phyloP scores from a whole-genome alignment of 106 monocot genomes.

The Apostasia ramifera region DNA sequence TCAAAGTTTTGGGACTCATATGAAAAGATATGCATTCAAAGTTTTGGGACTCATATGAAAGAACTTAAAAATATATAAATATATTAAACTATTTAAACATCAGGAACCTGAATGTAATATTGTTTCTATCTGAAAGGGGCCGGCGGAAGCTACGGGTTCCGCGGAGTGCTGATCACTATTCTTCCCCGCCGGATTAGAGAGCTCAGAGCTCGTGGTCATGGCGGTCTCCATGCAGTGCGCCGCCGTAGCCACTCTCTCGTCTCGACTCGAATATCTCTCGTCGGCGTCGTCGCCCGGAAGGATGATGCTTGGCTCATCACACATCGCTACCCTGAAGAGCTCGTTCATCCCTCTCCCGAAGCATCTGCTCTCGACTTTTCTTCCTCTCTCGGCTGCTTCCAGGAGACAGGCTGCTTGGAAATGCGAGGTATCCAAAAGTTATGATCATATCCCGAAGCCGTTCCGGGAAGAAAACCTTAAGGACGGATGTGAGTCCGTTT shows the following conservation, averaged over 20 bases:
- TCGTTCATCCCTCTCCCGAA: constrained; percentile 18
- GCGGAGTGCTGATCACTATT: not conserved
- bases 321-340: not conserved
- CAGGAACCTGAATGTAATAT: too few relatives aligned
- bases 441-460: constrained; percentile 78
- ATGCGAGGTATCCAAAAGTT: constrained; percentile 27
- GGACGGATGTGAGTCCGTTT: constrained; percentile 61
- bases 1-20: too few relatives aligned
- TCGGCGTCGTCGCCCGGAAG: not conserved
- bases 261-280: not conserved
- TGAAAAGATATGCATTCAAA: too few relatives aligned
- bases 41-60: too few relatives aligned
- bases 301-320: not conserved
- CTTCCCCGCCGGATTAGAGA: not conserved
- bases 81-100: too few relatives aligned
- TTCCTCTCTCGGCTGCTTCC: not conserved
- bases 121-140: too few relatives aligned
- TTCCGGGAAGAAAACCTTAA: constrained; percentile 80
- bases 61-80: too few relatives aligned
- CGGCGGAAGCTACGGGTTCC: too few relatives aligned
- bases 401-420: constrained; percentile 13
- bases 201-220: constrained; percentile 5
- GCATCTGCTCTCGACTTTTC: constrained; percentile 7
- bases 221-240: constrained; percentile 3
- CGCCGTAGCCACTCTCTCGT: not conserved